Evolutionary conservation across 768 basidiomycete genomes (phyloP).

Genomic region (Trametes cinnabarina): DNA sequence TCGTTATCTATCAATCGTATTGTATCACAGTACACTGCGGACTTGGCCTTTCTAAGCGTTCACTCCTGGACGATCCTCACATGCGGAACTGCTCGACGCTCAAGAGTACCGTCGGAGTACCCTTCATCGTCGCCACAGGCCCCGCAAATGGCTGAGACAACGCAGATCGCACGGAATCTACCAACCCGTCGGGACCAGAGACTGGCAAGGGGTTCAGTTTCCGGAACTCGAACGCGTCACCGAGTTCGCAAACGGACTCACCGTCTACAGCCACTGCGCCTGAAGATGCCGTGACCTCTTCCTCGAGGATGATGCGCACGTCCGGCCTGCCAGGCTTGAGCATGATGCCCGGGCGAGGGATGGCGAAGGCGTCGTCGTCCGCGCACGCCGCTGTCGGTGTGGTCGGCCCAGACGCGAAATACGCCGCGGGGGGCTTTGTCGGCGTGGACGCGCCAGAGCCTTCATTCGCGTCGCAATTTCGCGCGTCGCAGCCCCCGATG

Average conservation of each 20-base stretch:
- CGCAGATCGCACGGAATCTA: slow-evolving; percentile 19
- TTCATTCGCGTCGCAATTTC: not conserved
- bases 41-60: no score
- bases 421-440: not conserved
- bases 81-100: slow-evolving; percentile 19
- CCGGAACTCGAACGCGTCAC: no score
- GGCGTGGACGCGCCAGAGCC: not conserved
- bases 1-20: no score
- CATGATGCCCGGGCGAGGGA: slow-evolving; percentile 7
- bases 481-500: not conserved
- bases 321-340: slow-evolving; percentile 27
- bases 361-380: slow-evolving; percentile 7
- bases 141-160: slow-evolving; percentile 17
- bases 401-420: not conserved
- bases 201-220: slow-evolving; percentile 23
- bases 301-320: slow-evolving; percentile 24
- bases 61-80: not conserved
- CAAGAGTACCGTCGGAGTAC: slow-evolving; percentile 17
- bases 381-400: slow-evolving; percentile 9
- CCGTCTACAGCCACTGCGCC: slow-evolving; percentile 35
- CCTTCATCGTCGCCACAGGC: slow-evolving; percentile 14
- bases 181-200: slow-evolving; percentile 23
- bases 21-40: no score
- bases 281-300: slow-evolving; percentile 22
- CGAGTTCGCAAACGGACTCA: slow-evolving; percentile 21